Evolutionary conservation across 192 early-diverging fungal genomes (phyloP).

Genomic region (Jimgerdemannia flammicorona): DNA sequence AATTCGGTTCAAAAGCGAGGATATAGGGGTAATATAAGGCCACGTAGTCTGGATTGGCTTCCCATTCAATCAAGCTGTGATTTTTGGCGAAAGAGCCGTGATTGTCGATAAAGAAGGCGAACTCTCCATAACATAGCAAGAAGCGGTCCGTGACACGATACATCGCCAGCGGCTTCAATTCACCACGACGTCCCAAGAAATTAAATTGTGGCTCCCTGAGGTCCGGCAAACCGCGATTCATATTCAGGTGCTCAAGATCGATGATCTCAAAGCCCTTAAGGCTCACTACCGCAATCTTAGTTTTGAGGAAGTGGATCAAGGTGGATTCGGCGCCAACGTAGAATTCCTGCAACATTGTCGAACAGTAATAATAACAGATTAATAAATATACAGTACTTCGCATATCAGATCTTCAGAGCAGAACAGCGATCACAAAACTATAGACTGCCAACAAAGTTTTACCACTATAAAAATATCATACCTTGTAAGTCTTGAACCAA

Average conservation of each 20-base stretch:
- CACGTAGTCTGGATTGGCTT: constrained; percentile 77
- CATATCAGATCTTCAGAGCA: too few relatives aligned
- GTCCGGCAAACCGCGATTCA: constrained; percentile 81
- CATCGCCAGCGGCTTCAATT: constrained; percentile 81
- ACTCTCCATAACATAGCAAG: constrained; percentile 92
- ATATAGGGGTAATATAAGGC: constrained; percentile 81
- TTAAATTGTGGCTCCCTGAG: constrained; percentile 73
- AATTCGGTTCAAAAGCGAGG: constrained; percentile 83
- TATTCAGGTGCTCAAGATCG: constrained; percentile 77
- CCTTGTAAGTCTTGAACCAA: too few relatives aligned
- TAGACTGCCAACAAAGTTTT: too few relatives aligned
- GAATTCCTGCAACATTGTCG: constrained; percentile 67
- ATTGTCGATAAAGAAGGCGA: constrained; percentile 91
- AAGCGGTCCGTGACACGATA: constrained; percentile 75
- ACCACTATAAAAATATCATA: too few relatives aligned
- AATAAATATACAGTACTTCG: too few relatives aligned
- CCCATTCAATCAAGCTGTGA: constrained; percentile 67
- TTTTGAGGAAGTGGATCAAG: constrained; percentile 83
- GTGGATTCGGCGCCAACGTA: constrained; percentile 90
- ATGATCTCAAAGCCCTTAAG: constrained; percentile 95
- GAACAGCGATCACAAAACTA: too few relatives aligned
- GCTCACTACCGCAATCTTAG: constrained; percentile 86
- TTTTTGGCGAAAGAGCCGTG: constrained; percentile 41
- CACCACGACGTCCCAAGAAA: constrained; percentile 74
- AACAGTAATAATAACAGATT: neutral